Conservation (phyloP, 108 stramenopile species). For the Conticribra guillardii region DNA sequence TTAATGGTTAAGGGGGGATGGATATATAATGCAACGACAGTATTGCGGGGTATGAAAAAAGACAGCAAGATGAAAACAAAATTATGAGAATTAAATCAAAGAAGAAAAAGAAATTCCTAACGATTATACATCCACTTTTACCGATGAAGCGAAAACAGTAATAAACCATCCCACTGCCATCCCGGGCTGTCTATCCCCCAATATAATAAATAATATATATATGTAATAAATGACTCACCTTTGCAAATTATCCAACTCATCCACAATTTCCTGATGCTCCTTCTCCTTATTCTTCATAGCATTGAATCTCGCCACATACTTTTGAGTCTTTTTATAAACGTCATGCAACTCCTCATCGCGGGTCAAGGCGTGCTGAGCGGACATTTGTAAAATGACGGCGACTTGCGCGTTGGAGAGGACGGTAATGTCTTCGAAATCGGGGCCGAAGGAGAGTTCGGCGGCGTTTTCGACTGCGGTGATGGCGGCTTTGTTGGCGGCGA, state of each 20-base stretch:
- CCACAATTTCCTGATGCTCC: conserved; percentile 84
- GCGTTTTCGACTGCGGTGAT: conserved; percentile 67
- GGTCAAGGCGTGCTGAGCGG: conserved; percentile 72
- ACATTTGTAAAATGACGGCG: conserved; percentile 84
- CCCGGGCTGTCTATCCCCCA: too few species aligned
- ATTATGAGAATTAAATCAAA: neutral
- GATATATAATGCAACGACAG: too few species aligned
- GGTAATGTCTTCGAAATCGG: conserved; percentile 82
- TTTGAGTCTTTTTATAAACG: conserved; percentile 87
- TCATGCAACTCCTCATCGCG: conserved; percentile 87
- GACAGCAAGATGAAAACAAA: too few species aligned
- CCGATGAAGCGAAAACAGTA: too few species aligned
- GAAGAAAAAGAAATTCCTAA: neutral
- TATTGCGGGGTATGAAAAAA: too few species aligned
- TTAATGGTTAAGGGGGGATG: too few species aligned
- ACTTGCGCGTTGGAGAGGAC: conserved; percentile 89
- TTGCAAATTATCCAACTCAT: conserved; percentile 89
- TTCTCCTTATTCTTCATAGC: conserved; percentile 91
- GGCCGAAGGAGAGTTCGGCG: conserved; percentile 80
- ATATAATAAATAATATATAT: too few species aligned
- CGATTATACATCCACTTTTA: too few species aligned
- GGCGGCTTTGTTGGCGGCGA: conserved; percentile 5
- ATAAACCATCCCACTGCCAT: too few species aligned
- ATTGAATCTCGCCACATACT: conserved; percentile 87
- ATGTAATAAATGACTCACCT: conserved; percentile 51